Base-by-base conservation (phyloP, 306 rosid genomes). In the Parietaria judaica region DNA sequence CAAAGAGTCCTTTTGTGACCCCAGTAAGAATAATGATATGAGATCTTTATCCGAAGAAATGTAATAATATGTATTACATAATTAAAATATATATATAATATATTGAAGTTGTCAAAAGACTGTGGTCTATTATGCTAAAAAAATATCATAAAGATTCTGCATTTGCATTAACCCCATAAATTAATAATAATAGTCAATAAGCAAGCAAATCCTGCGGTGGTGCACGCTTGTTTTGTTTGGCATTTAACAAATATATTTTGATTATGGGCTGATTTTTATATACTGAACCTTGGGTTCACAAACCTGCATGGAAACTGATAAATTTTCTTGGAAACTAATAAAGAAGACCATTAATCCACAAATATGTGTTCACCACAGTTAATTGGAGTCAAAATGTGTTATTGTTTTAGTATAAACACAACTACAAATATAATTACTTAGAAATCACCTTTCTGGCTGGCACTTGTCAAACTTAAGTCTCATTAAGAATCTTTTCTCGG, bases 61-160 rank as follows among this genome's bases (percentile, higher is more conserved):
- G 10, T 35, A 41, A 8, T 56, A 7, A 34, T 6, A 56, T 34
- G 7, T 36, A 45, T 14, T 6, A 4, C 54, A 15, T 1, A 9
- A 46, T 15, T 49, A 49, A 3, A 4, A 61, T 14, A 16, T 8
- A 47, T 12, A n/a, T 7, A 36, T 46, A 14, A 17, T 6, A 36
- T 36, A 66, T 50, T 59, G 50, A 52, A 60, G 66, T 60, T 68
- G 43, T 54, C 64, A 49, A 67, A 67, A 67, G 58, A 67, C 58
- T 59, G 15, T 58, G 64, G 64, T 39, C 11, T 44, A 23, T 13
- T 51, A 8, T n/a, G 67, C 66, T 51, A n/a, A 23, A 41, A 58
- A 23, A 68, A 51, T 58, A 60, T 60, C 14, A 39, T 53, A 43
- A 60, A 59, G 66, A 68, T 60, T 60, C 72, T 51, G 41, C 14